Conservation (phyloP, 2,329 filamentous ascomycete genomes). For the Colletotrichum somersetense region DNA sequence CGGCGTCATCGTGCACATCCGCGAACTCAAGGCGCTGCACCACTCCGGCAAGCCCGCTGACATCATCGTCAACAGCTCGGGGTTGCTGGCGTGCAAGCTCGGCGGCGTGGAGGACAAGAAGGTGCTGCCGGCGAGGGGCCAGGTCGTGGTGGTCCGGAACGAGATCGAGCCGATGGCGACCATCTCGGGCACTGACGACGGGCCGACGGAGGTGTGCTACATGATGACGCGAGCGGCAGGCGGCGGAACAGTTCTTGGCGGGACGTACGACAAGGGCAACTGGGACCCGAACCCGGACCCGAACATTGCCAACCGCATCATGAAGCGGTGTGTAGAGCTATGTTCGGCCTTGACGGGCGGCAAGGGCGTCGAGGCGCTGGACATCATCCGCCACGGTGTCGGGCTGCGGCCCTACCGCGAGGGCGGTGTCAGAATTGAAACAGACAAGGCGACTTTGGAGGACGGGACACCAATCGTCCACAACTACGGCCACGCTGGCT, state of each 20-base stretch:
- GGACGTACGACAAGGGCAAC: conserved; percentile 82
- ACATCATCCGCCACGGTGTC: conserved; percentile 84
- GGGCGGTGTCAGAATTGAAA: conserved; percentile 82
- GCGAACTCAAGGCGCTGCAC: conserved; percentile 69
- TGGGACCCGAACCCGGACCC: conserved; percentile 86
- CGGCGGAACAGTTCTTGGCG: conserved; percentile 90
- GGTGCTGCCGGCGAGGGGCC: conserved; percentile 75
- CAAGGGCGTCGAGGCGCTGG: conserved; percentile 78
- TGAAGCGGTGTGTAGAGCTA: conserved; percentile 78
- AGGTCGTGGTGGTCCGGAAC: conserved; percentile 86
- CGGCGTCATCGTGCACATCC: conserved; percentile 67
- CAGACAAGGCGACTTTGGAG: conserved; percentile 68
- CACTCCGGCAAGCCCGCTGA: conserved; percentile 70
- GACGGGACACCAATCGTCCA: conserved; percentile 78
- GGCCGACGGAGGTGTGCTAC: conserved; percentile 79
- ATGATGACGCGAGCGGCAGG: conserved; percentile 83
- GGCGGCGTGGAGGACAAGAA: conserved; percentile 75
- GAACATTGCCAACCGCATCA: conserved; percentile 84
- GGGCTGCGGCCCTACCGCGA: conserved; percentile 82
- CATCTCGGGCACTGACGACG: conserved; percentile 80
- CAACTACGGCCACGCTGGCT: conserved; percentile 84
- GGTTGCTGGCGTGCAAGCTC: conserved; percentile 72
- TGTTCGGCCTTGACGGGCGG: conserved; percentile 74
- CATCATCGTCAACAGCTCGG: conserved; percentile 78
- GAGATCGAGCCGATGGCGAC: conserved; percentile 77